Base-by-base conservation (phyloP, 192 early-diverging fungal species). In the Borealophlyctis nickersoniae region DNA sequence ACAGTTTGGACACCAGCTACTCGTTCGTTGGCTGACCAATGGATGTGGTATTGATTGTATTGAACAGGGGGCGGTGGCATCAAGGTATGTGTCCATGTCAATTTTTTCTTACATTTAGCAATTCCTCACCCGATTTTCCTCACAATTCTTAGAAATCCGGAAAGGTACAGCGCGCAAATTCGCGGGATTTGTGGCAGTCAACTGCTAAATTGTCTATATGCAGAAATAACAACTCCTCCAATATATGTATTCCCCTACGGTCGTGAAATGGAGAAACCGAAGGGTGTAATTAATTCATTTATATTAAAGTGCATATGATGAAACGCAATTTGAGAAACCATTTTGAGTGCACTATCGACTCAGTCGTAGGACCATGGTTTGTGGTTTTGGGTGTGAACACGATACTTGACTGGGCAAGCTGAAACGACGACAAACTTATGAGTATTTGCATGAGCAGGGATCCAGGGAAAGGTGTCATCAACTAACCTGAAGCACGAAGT, bases 111-210 rank as follows among this genome's bases (percentile, higher is more conserved):
- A 5, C 3, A 27, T 52, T 4, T 5, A 3, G 4, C 3, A 52
- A 4, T 52, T 3, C n/a, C 4, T 3, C 51, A n/a, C 4, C n/a
- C 28, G 51, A 52, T 3, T 52, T n/a, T n/a, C 5, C 51, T 19
- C 5, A n/a, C n/a, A n/a, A n/a, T n/a, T n/a, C n/a, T n/a, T n/a
- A n/a, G 65, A 66, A 66, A 48, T 66, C 65, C 33, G 65, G 65
- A 34, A 66, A 66, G 56, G 60, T 62, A 45, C 39, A 13, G 39
- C 19, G 7, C 39, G 9, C 39, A 19, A 45, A 45, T 45, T 7
- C 9, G 9, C 19, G 7, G 39, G 19, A 45, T 13, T 13, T 19
- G 39, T 45, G 39, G 19, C 39, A 13, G 39, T 13, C 7, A 45
- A 45, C 19, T 45, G 39, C n/a, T n/a, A n/a, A n/a, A n/a, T 45